These are phyloP conservation scores for Xerocomus minutiporus DNA, from an alignment of 1,284 basidiomycete species.

Conservation along the genomic window DNA sequence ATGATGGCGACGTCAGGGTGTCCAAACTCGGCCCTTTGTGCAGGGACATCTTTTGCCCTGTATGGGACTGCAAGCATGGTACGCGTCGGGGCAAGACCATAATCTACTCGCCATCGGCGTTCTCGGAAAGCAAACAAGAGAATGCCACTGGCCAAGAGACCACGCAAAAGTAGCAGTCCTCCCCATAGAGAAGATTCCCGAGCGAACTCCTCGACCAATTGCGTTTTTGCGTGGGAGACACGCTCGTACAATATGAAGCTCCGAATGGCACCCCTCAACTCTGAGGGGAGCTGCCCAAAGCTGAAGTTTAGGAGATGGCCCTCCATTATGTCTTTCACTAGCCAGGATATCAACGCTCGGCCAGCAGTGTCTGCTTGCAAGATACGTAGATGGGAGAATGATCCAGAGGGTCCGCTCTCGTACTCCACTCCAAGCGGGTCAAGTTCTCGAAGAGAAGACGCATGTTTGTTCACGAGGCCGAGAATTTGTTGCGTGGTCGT, in stretches of 20 bases:
- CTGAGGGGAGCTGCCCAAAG: background rate
- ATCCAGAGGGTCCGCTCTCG: background rate
- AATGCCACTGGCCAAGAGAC: background rate
- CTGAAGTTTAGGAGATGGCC: background rate
- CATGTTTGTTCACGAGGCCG: background rate
- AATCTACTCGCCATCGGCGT: background rate
- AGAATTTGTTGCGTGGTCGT: background rate
- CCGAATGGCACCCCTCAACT: background rate
- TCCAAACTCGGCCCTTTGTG: background rate
- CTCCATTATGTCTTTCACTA: background rate
- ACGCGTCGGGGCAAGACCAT: background rate
- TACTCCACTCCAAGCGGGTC: background rate
- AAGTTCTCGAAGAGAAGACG: too few relatives aligned
- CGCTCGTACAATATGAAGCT: background rate
- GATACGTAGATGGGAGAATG: background rate
- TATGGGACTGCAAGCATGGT: background rate
- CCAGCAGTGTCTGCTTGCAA: background rate
- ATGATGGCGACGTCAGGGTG: background rate
- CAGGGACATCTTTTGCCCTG: background rate
- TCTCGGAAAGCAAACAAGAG: background rate
- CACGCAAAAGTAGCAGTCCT: background rate
- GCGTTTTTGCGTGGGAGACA: background rate
- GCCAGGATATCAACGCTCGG: background rate
- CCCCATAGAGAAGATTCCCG: background rate
- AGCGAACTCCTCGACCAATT: background rate